Base-by-base conservation (phyloP, 2,329 filamentous ascomycete genomes). In the Cordyceps tenuipes region DNA sequence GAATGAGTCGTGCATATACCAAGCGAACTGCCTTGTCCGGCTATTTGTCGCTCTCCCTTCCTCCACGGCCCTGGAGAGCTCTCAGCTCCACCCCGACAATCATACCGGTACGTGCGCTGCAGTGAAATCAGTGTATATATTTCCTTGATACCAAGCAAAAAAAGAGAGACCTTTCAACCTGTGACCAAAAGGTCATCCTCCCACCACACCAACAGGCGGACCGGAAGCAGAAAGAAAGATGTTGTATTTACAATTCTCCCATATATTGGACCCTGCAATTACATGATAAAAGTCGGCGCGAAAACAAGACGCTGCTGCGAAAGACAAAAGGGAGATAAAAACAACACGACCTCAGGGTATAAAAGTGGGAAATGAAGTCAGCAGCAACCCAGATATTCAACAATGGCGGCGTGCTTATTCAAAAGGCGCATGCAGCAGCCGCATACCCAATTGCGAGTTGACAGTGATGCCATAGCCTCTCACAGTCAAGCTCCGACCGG, bases 291-390 rank as follows among this genome's bases (percentile, higher is more conserved):
- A 29, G 15, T 36, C 21, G n/a, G 44, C 47, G 7, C 19, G 7
- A 43, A 26, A 5, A 44, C 36, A 50, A 44, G 21, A 44, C n/a
- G 46, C 23, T 57, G 46, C 36, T 49, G 31, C 21, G 29, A 19
- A 50, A 12, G 46, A 13, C 17, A 31, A 21, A 26, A 26, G 13
- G 34, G 49, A 53, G 46, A 50, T 54, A 15, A 60, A n/a, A 61
- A 21, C 43, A 26, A 52, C 53, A 60, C 26, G 34, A 31, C 54
- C 54, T 17, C 29, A 29, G 54, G 54, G 54, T 57, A 57, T 57
- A 57, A 57, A 48, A 48, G 44, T 36, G 34, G 23, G 55, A 57
- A 53, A 58, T 59, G 36, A 60, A 58, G 29, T 52, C 46, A 47
- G 51, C 54, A 54, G 31, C 15, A 39, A 12, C 46, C 31, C 36